Conservation (phyloP, 768 basidiomycete species). For the Leccinellum luteum region DNA sequence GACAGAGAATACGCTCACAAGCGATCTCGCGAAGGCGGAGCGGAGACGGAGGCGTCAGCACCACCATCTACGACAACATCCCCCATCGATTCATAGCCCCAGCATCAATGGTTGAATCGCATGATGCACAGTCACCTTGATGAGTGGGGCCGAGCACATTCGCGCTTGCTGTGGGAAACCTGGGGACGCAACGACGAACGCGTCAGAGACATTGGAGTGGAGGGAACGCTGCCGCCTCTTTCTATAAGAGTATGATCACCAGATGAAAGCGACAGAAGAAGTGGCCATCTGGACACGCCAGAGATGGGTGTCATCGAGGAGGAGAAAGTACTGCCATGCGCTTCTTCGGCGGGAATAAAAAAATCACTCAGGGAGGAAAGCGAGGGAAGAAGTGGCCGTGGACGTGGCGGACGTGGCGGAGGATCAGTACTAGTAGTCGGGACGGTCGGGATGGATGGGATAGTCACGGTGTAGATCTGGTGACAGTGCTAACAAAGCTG, state of each 20-base stretch:
- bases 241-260: not conserved
- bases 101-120: not conserved
- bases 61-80: not conserved
- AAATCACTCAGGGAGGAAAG: not conserved
- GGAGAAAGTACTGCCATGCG: too few relatives aligned
- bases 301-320: too few relatives aligned
- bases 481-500: not conserved
- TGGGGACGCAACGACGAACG: not conserved
- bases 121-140: not conserved
- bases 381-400: too few relatives aligned
- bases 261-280: not conserved
- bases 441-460: not conserved
- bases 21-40: too few relatives aligned
- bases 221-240: not conserved
- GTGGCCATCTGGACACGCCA: too few relatives aligned
- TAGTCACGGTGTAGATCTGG: slow-evolving; percentile 16
- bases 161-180: not conserved
- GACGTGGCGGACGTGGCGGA: not conserved
- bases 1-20: too few relatives aligned
- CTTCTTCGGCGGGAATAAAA: too few relatives aligned
- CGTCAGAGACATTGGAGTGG: too few relatives aligned
- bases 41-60: too few relatives aligned
- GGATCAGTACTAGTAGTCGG: not conserved
- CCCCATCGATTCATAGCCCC: not conserved
- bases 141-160: not conserved